phyloP scores from a whole-genome alignment of 495 filamentous ascomycete species.

The Aspergillus hancockii region DNA sequence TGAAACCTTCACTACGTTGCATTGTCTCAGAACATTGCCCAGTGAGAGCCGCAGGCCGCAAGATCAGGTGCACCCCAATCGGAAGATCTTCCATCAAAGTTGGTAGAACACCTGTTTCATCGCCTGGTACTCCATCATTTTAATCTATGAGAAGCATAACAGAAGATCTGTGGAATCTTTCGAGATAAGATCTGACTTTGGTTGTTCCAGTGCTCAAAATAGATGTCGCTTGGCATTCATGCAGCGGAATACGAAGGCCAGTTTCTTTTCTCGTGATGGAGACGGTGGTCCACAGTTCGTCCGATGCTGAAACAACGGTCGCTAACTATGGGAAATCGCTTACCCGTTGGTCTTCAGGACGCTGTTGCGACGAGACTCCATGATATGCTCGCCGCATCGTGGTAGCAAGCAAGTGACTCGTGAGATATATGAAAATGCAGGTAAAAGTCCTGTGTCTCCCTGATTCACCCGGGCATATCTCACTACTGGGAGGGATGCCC shows the following conservation, averaged over 20 bases:
- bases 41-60: neutral
- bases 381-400: neutral
- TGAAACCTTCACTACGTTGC: neutral
- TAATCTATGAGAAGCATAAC: neutral
- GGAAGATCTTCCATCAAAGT: neutral
- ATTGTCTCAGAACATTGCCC: neutral
- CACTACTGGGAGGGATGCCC: neutral
- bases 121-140: neutral
- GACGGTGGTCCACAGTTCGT: slow-evolving; percentile 2
- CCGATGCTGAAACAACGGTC: slow-evolving; percentile 1
- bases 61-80: neutral
- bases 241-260: neutral
- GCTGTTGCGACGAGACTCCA: neutral
- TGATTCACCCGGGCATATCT: neutral
- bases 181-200: neutral
- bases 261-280: neutral
- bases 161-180: neutral
- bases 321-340: neutral
- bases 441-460: neutral
- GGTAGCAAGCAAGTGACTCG: neutral
- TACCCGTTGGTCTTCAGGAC: neutral
- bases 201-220: neutral
- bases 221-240: neutral
- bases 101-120: neutral
- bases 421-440: neutral